phyloP scores from a whole-genome alignment of 2,329 filamentous ascomycete genomes.

The Xylariales sp. region DNA sequence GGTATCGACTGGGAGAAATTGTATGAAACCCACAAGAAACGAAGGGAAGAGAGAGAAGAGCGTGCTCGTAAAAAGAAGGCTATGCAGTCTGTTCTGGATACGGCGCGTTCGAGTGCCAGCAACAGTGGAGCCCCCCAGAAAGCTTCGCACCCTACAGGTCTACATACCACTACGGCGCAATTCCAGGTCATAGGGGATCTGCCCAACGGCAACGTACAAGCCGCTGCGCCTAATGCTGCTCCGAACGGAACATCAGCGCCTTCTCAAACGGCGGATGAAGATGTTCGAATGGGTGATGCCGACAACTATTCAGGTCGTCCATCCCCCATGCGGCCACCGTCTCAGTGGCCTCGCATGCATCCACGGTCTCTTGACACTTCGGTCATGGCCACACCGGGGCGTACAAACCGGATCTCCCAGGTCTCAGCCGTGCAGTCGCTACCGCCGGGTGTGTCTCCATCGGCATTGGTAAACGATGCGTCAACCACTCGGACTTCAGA shows the following conservation, averaged over 20 bases:
- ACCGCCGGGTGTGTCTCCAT: constrained; percentile 68
- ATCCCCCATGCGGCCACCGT: constrained; percentile 63
- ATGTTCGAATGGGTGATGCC: constrained; percentile 72
- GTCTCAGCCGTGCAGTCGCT: constrained; percentile 69
- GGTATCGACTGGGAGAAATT: constrained; percentile 84
- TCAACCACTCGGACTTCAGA: constrained; percentile 93
- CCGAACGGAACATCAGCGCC: constrained; percentile 69
- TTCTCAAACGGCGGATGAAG: constrained; percentile 61
- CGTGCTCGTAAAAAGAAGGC: constrained; percentile 72
- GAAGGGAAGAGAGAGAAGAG: constrained; percentile 69
- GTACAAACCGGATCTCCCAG: constrained; percentile 72
- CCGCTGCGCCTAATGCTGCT: constrained; percentile 52
- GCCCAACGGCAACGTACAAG: constrained; percentile 68
- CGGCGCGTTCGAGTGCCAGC: constrained; percentile 62
- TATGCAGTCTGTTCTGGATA: constrained; percentile 65
- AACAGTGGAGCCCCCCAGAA: constrained; percentile 57
- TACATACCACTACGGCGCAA: constrained; percentile 59
- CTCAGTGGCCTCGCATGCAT: constrained; percentile 53
- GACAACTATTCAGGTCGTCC: constrained; percentile 58
- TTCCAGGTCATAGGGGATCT: constrained; percentile 68
- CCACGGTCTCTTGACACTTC: constrained; percentile 51
- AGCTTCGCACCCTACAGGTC: constrained; percentile 63
- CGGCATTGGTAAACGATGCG: constrained; percentile 79
- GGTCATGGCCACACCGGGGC: constrained; percentile 55
- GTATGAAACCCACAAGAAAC: constrained; percentile 77